phyloP scores from a whole-genome alignment of 306 rosid species.

The Arachis hypogaea region DNA sequence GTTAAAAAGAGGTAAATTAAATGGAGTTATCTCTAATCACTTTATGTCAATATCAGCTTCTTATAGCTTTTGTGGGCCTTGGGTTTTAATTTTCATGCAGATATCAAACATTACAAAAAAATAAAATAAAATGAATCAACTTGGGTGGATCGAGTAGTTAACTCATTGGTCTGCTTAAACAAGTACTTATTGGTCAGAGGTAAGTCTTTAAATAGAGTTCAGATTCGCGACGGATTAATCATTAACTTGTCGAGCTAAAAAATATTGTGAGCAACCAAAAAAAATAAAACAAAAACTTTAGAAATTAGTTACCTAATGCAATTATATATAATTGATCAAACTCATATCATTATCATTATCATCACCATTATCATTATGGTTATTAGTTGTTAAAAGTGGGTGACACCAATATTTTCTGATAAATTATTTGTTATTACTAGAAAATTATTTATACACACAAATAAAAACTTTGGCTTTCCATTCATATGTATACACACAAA shows the following conservation, averaged over 20 bases:
- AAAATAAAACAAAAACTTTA: too few species aligned
- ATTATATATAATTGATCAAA: slow-evolving; percentile 38
- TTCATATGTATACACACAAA: slow-evolving; percentile 11
- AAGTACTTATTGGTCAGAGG: too few species aligned
- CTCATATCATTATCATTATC: not conserved
- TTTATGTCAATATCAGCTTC: slow-evolving; percentile 45
- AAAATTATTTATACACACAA: not conserved
- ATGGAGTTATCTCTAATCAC: slow-evolving; percentile 33
- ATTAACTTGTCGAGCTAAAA: too few species aligned
- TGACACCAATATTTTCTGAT: slow-evolving; percentile 34
- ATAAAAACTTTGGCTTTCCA: slow-evolving; percentile 35
- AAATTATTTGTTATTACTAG: not conserved
- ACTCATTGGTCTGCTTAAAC: too few species aligned
- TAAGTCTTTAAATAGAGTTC: too few species aligned
- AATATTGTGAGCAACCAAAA: too few species aligned
- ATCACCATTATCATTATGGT: too few species aligned
- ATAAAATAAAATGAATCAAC: too few species aligned
- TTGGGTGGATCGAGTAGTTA: too few species aligned
- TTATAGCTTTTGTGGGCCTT: slow-evolving; percentile 47
- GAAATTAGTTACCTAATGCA: slow-evolving; percentile 16
- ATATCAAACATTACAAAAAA: not conserved
- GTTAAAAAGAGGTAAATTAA: slow-evolving; percentile 32
- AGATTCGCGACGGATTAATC: too few species aligned
- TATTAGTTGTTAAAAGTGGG: slow-evolving; percentile 30
- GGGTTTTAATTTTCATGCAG: slow-evolving; percentile 27